Evolutionary conservation across 192 early-diverging fungal species (phyloP).

Genomic region (Coemansia brasiliensis): DNA sequence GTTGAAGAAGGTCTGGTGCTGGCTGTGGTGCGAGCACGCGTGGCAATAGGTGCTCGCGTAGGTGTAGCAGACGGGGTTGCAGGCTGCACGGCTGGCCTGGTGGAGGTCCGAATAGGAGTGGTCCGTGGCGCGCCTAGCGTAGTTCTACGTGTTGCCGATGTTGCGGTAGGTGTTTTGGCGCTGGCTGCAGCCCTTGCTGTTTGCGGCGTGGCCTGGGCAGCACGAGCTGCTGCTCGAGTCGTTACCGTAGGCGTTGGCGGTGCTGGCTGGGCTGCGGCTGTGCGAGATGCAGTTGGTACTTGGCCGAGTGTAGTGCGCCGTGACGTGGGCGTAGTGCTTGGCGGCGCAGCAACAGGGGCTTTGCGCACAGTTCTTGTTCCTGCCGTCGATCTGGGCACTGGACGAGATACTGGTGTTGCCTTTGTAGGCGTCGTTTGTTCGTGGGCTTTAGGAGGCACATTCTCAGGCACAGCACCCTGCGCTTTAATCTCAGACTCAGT

Average conservation of each 20-base stretch:
- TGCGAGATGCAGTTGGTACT: background rate
- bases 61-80: conserved; percentile 1
- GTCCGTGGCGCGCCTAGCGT: conserved; percentile 3
- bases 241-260: conserved; percentile 11
- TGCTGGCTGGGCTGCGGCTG: background rate
- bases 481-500: background rate
- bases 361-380: conserved; percentile 20
- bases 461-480: background rate
- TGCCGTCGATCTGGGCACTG: conserved; percentile 9
- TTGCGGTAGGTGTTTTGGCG: background rate
- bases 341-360: conserved; percentile 10
- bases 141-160: background rate
- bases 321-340: conserved; percentile 7
- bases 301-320: conserved; percentile 23
- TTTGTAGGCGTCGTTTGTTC: conserved; percentile 1
- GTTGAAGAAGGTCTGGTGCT: conserved; percentile 7
- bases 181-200: background rate
- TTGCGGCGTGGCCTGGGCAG: conserved; percentile 9
- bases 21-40: conserved; percentile 2
- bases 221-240: conserved; percentile 8
- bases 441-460: background rate
- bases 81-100: background rate
- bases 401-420: background rate
- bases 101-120: background rate
- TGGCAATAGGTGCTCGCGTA: background rate